phyloP scores from a whole-genome alignment of 208 protist species.

The Crithidia mellificae region DNA sequence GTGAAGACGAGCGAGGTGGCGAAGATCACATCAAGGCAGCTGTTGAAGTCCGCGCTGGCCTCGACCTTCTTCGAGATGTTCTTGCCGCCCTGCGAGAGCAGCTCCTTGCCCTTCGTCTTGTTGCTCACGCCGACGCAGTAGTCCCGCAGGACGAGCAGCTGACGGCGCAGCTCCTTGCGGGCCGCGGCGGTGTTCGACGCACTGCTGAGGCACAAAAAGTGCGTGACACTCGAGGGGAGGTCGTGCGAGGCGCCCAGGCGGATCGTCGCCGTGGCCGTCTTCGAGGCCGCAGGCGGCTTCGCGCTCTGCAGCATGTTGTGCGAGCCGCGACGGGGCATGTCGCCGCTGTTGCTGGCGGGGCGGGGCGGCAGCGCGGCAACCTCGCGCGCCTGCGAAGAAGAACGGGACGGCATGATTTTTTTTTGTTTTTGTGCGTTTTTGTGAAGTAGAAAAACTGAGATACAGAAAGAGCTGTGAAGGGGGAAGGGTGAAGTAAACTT shows the following conservation, averaged over 20 bases:
- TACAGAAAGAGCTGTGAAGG: too few species aligned
- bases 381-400: constrained; percentile 11
- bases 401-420: constrained; percentile 7
- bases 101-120: constrained; percentile 24
- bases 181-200: constrained; percentile 10
- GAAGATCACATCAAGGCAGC: constrained; percentile 37
- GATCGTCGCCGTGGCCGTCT: neutral
- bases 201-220: constrained; percentile 31
- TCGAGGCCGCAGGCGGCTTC: neutral
- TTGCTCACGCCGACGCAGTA: constrained; percentile 27
- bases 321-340: neutral
- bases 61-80: constrained; percentile 19
- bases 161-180: constrained; percentile 24
- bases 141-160: constrained; percentile 36
- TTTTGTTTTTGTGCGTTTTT: too few species aligned
- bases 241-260: constrained; percentile 22
- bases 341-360: neutral
- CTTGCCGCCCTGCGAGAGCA: constrained; percentile 28
- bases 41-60: constrained; percentile 33
- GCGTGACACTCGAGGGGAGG: constrained; percentile 24
- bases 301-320: constrained; percentile 16
- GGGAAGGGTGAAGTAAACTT: too few species aligned
- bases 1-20: constrained; percentile 32
- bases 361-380: neutral
- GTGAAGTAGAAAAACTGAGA: too few species aligned